Conservation (phyloP, 257 asterid genomes). For the Ajuga chamaepitys region DNA sequence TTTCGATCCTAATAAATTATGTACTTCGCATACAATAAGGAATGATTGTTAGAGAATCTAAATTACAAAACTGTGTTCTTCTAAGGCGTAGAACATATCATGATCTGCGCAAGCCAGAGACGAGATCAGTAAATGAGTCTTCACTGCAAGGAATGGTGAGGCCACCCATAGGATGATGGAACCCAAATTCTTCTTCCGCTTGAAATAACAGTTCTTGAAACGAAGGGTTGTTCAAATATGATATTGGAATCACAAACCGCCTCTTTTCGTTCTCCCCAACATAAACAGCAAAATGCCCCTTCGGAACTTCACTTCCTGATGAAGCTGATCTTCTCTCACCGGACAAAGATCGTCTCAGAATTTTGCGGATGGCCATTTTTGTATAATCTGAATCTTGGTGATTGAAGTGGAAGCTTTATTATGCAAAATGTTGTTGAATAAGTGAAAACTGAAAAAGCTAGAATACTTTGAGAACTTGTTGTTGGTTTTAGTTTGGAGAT, state of each 20-base stretch:
- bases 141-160: constrained; percentile 29
- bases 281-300: constrained; percentile 9
- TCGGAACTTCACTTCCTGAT: constrained; percentile 4
- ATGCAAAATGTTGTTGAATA: background rate
- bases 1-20: too few relatives aligned
- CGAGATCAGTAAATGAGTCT: constrained; percentile 16
- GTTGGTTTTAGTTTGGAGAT: background rate
- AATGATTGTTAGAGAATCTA: too few relatives aligned
- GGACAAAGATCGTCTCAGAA: background rate
- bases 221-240: constrained; percentile 25
- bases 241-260: background rate
- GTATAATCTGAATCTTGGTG: background rate
- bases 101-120: constrained; percentile 1
- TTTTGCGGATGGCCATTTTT: constrained; percentile 1
- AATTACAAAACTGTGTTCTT: background rate
- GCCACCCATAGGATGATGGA: constrained; percentile 35
- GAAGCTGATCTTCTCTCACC: background rate
- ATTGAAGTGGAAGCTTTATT: background rate
- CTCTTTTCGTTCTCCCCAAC: constrained; percentile 2
- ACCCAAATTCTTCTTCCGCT: constrained; percentile 29
- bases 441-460: background rate
- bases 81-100: background rate
- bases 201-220: constrained; percentile 28
- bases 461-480: background rate
- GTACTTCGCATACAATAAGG: too few relatives aligned